phyloP scores from a whole-genome alignment of 495 filamentous ascomycete species.

The Staphylotrichum tortipilum region DNA sequence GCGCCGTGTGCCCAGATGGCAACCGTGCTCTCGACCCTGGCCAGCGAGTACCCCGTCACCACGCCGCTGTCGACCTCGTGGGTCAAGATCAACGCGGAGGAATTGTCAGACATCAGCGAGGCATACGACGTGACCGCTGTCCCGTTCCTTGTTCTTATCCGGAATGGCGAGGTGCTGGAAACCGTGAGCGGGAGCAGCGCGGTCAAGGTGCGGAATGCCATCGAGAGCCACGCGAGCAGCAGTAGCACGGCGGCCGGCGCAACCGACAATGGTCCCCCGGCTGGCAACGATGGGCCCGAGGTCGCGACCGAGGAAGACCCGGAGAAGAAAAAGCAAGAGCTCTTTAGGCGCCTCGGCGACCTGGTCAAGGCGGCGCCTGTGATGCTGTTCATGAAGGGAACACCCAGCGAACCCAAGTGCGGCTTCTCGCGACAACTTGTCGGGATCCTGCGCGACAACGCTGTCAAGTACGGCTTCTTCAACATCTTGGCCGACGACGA shows the following conservation, averaged over 20 bases:
- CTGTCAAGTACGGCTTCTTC: constrained; percentile 96
- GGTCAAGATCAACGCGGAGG: constrained; percentile 82
- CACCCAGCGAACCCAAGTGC: constrained; percentile 83
- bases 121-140: constrained; percentile 88
- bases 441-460: constrained; percentile 70
- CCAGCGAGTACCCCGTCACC: constrained; percentile 64
- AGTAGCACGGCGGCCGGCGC: constrained; percentile 13
- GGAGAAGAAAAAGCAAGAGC: constrained; percentile 63
- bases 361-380: constrained; percentile 91
- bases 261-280: constrained; percentile 24
- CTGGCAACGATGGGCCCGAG: constrained; percentile 10
- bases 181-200: constrained; percentile 83
- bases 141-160: constrained; percentile 77
- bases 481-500: constrained; percentile 98
- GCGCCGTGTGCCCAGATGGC: constrained; percentile 90
- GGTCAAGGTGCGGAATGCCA: constrained; percentile 65
- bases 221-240: constrained; percentile 64
- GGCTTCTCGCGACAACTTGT: constrained; percentile 91
- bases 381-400: constrained; percentile 96
- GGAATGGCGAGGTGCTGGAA: constrained; percentile 61
- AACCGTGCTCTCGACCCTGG: constrained; percentile 75
- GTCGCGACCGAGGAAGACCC: constrained; percentile 30
- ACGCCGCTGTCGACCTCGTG: constrained; percentile 63
- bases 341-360: constrained; percentile 64
- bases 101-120: constrained; percentile 78